phyloP scores from a whole-genome alignment of 331 rosid species.

The Quercus tomentella region DNA sequence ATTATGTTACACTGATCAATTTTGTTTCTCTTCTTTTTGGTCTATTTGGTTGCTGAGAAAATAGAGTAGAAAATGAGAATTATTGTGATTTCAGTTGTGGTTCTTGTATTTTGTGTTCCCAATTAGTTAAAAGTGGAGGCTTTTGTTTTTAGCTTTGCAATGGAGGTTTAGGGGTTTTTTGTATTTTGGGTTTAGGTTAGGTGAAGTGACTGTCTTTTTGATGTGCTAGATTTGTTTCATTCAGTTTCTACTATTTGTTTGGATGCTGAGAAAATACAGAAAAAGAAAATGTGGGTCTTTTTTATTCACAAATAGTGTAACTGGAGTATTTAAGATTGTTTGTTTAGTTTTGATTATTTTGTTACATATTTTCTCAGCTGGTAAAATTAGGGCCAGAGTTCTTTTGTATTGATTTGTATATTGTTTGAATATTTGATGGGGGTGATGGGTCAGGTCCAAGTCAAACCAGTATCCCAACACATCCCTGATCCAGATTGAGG shows the following conservation, averaged over 20 bases:
- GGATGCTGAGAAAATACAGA: neutral
- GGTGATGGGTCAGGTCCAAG: slow-evolving; percentile 54
- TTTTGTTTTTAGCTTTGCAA: neutral
- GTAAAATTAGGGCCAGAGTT: neutral
- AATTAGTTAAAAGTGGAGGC: neutral
- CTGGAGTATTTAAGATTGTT: neutral
- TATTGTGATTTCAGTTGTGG: neutral
- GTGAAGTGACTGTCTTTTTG: neutral
- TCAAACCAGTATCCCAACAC: slow-evolving; percentile 91
- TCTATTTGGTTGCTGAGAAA: neutral
- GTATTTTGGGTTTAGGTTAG: no score
- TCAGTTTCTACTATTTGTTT: neutral
- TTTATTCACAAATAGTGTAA: neutral
- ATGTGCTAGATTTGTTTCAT: neutral
- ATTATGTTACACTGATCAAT: neutral
- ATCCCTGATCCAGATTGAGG: slow-evolving; percentile 82
- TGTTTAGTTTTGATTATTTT: neutral
- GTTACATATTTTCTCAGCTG: neutral
- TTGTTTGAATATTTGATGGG: neutral
- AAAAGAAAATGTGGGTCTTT: neutral
- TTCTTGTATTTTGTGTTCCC: neutral
- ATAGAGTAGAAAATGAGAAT: neutral
- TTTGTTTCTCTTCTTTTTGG: neutral
- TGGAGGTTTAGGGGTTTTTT: no score
- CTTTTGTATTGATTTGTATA: neutral